A percentile compares a stretch with the other conserved stretches of the same genome.
These are phyloP conservation scores for Emericellopsis cladophorae DNA, from an alignment of 2,329 filamentous ascomycete genomes.

Conservation along the genomic window DNA sequence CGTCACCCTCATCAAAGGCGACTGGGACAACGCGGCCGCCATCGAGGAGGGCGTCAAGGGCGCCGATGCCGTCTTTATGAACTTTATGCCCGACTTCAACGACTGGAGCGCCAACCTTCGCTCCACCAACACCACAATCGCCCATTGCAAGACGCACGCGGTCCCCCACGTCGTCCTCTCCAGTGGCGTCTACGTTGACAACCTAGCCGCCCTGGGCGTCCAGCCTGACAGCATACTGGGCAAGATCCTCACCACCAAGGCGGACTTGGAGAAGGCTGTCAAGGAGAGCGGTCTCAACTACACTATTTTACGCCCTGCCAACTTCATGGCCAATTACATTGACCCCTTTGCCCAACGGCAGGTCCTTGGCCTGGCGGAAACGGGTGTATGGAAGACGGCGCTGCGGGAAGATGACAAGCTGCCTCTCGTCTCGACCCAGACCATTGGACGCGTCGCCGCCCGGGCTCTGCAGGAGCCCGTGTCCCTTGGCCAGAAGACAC, in stretches of 20 bases:
- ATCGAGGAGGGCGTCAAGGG: constrained; percentile 15
- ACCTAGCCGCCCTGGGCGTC: constrained; percentile 8
- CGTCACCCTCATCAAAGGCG: constrained; percentile 17
- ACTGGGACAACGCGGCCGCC: constrained; percentile 17
- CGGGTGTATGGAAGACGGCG: constrained; percentile 23
- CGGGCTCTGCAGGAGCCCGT: constrained; percentile 27
- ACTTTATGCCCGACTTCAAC: constrained; percentile 16
- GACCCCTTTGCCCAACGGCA: constrained; percentile 21
- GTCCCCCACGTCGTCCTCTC: constrained; percentile 23
- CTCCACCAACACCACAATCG: constrained; percentile 17
- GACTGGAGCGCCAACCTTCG: constrained; percentile 15
- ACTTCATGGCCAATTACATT: constrained; percentile 39
- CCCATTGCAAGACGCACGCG: constrained; percentile 22
- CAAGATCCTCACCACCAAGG: constrained; percentile 23
- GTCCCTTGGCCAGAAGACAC: constrained; percentile 24
- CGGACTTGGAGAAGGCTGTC: constrained; percentile 25
- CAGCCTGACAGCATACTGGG: constrained; percentile 14
- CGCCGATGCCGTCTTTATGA: constrained; percentile 19
- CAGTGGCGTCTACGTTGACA: constrained; percentile 15
- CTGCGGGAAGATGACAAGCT: constrained; percentile 20
- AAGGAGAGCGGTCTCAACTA: constrained; percentile 23
- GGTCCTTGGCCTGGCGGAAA: constrained; percentile 23
- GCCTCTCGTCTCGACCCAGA: constrained; percentile 29
- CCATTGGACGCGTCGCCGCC: constrained; percentile 31
- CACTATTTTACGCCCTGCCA: constrained; percentile 35